These are phyloP conservation scores for Psophocarpus tetragonolobus DNA, from an alignment of 306 rosid species.

Conservation along the genomic window DNA sequence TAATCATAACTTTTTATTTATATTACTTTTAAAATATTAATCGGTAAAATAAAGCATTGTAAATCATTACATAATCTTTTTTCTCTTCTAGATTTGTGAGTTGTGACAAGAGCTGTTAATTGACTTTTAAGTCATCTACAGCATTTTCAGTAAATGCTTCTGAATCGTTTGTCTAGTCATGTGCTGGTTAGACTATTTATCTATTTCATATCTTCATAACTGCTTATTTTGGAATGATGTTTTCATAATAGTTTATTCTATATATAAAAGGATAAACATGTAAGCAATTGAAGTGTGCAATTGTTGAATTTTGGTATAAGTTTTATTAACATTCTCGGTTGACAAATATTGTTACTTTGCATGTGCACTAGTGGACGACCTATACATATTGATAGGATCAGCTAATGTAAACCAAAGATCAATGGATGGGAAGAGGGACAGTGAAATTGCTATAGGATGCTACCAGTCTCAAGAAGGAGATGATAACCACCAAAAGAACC, in stretches of 20 bases:
- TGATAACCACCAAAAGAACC: slow-evolving; percentile 23
- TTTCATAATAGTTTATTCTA: not conserved
- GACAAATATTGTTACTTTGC: slow-evolving; percentile 18
- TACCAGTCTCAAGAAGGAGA: slow-evolving; percentile 46
- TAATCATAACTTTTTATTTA: too few relatives aligned
- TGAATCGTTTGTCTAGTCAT: not conserved
- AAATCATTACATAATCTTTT: too few relatives aligned
- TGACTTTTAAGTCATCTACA: not conserved
- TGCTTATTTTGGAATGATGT: not conserved
- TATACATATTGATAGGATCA: slow-evolving; percentile 84
- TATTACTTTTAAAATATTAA: too few relatives aligned
- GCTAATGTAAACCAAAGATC: slow-evolving; percentile 95
- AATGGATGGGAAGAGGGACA: slow-evolving; percentile 92
- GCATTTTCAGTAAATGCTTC: not conserved
- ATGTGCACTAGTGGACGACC: slow-evolving; percentile 75
- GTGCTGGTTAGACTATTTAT: not conserved
- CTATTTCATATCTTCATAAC: not conserved
- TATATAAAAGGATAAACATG: slow-evolving; percentile 6
- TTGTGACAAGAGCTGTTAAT: not conserved
- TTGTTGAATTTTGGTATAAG: not conserved
- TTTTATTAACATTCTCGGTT: not conserved
- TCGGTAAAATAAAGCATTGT: too few relatives aligned
- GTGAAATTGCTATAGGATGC: slow-evolving; percentile 92
- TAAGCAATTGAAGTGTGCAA: not conserved
- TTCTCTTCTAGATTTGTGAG: too few relatives aligned